Evolutionary conservation across 306 rosid species (phyloP), one percentile per base, ranked within the genome.

Genomic region (Casuarina equisetifolia): DNA sequence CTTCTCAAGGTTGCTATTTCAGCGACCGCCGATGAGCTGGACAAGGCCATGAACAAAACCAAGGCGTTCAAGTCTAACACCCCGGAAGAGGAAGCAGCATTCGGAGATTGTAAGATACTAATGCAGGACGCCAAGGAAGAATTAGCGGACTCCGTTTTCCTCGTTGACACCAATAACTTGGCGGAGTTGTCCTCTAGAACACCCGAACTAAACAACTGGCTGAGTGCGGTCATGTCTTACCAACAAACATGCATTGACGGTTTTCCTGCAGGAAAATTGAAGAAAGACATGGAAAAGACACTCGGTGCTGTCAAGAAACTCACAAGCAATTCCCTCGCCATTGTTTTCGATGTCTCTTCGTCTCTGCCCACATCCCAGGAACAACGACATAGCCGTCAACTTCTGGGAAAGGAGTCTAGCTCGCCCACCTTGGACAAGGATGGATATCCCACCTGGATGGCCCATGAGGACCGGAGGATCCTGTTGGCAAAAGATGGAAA

Each of bases 181-280:
- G 82, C 79, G 12, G 79, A 53, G 9, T 49, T 90, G 7, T 4
- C 84, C 15, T 1, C 75, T 0, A 80, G 36, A 38, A 42, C 86
- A 0, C 86, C 90, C n/a, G 89, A 87, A 44, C 57, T 95, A 10
- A 88, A 90, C 82, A 89, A 86, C 59, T 95, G 97, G 97, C 73
- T 95, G 0, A 95, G 99, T 74, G 98, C 97, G 2, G 96, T 91
- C 13, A 92, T 91, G 59, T 81, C 97, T 17, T 95, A 90, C 81
- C 92, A 84, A 35, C 88, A 90, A 10, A 84, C 91, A 0, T 95
- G 99, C 64, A 32, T 91, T 0, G 99, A 95, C 58, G 99, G 97
- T 20, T 91, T 92, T 45, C 88, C 91, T 0, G 88, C 85, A 3
- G 96, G 90, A 2, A 83, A 95, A 35, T 3, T 52, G 70, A 92